Conservation (phyloP, 768 basidiomycete species). For the Mycena haematopus region DNA sequence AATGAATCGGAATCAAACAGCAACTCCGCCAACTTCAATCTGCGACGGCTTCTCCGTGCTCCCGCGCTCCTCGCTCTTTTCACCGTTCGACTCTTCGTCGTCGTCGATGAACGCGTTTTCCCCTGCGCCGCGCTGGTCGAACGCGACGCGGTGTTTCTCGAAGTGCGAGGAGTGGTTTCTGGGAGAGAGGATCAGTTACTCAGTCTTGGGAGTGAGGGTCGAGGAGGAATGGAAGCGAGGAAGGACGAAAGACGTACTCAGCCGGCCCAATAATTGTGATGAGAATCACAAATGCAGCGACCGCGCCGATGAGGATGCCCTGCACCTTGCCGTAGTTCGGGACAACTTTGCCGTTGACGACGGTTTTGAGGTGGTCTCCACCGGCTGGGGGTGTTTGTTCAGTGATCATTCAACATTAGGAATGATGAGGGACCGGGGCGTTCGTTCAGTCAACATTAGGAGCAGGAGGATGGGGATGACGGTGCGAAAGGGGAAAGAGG, state of each 20-base stretch:
- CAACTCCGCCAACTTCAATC: no score
- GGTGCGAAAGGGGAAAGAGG: no score
- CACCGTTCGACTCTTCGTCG: neutral
- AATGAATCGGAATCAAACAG: no score
- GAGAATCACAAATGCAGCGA: conserved; percentile 78
- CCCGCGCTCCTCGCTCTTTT: no score
- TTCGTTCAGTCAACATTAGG: no score
- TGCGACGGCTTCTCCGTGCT: no score
- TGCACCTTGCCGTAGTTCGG: conserved; percentile 82
- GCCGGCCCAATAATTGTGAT: conserved; percentile 77
- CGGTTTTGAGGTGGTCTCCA: conserved; percentile 60
- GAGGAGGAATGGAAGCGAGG: neutral
- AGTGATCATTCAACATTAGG: no score
- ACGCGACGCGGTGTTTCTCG: conserved; percentile 80
- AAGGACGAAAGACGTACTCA: conserved; percentile 57
- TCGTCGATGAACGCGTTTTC: conserved; percentile 47
- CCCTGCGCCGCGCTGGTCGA: conserved; percentile 72
- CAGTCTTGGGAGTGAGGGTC: neutral
- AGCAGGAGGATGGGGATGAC: no score
- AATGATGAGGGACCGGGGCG: no score
- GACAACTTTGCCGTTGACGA: conserved; percentile 53
- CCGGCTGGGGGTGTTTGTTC: conserved; percentile 67
- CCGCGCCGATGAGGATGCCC: conserved; percentile 86
- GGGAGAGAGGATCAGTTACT: conserved; percentile 1
- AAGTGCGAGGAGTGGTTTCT: conserved; percentile 83